Evolutionary conservation across 1,284 basidiomycete species (phyloP).

Genomic region (Austroboletus niveus): DNA sequence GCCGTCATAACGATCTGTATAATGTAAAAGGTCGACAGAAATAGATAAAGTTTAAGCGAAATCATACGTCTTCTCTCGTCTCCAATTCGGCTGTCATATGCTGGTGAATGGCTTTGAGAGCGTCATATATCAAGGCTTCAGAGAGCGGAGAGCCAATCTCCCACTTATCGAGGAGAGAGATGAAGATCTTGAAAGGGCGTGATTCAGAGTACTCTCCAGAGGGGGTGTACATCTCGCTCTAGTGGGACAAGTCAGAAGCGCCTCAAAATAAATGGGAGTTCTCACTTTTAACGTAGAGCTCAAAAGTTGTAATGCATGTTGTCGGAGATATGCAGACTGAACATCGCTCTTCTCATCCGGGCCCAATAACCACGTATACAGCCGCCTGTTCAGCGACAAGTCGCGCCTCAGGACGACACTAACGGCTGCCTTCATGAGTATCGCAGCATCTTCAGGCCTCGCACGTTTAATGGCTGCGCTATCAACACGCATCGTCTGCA

Average conservation of each 20-base stretch:
- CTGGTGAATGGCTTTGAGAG: slow-evolving; percentile 70
- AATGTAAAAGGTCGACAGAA: slow-evolving; percentile 9
- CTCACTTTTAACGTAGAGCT: slow-evolving; percentile 64
- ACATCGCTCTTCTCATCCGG: slow-evolving; percentile 71
- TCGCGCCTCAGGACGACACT: slow-evolving; percentile 90
- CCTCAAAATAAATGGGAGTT: background rate
- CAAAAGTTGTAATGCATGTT: slow-evolving; percentile 70
- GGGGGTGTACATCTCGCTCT: slow-evolving; percentile 75
- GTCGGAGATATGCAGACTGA: slow-evolving; percentile 70
- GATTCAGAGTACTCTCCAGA: slow-evolving; percentile 72
- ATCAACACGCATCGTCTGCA: slow-evolving; percentile 73
- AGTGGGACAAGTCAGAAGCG: slow-evolving; percentile 5
- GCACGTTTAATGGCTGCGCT: slow-evolving; percentile 67
- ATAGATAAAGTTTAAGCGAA: background rate
- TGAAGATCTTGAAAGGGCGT: slow-evolving; percentile 92
- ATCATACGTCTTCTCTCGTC: slow-evolving; percentile 61
- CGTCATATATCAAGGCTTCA: slow-evolving; percentile 75
- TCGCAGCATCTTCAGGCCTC: slow-evolving; percentile 62
- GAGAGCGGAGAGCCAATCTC: slow-evolving; percentile 88
- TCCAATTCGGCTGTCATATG: slow-evolving; percentile 51
- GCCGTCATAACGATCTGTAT: slow-evolving; percentile 78
- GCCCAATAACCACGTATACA: slow-evolving; percentile 93
- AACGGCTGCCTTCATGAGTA: slow-evolving; percentile 77
- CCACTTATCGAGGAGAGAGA: slow-evolving; percentile 95
- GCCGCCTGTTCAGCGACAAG: slow-evolving; percentile 86